A percentile compares a stretch with the other conserved stretches of the same genome.
Evolutionary conservation across 163 green algal species (phyloP).

Genomic region (Scenedesmus sp.): DNA sequence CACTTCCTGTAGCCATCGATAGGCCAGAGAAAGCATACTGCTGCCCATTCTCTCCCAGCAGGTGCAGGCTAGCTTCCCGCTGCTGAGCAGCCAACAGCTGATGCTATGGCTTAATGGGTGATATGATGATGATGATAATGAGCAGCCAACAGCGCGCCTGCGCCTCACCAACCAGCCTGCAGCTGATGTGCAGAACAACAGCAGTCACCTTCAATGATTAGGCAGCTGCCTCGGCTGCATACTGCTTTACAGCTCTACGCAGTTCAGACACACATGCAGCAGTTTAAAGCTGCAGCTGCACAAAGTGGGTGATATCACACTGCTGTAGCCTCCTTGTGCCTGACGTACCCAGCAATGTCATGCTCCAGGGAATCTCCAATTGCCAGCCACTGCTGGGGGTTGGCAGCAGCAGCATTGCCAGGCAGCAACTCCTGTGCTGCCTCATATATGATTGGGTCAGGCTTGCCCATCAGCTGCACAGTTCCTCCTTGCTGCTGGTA

Average conservation of each 20-base stretch:
- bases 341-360: conserved; percentile 78
- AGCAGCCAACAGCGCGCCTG: conserved; percentile 26
- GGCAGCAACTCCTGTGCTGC: conserved; percentile 31
- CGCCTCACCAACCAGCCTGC: neutral
- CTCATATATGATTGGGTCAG: conserved; percentile 80
- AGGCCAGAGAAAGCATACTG: conserved; percentile 75
- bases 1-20: no score
- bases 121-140: no score
- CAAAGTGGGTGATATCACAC: neutral
- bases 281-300: neutral
- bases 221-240: no score
- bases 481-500: conserved; percentile 71
- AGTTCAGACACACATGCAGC: conserved; percentile 16
- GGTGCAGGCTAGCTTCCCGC: no score
- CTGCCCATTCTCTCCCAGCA: no score
- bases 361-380: conserved; percentile 88
- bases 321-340: neutral
- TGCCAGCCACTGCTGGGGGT: conserved; percentile 65
- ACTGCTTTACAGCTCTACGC: no score
- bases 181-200: no score
- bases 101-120: no score
- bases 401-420: neutral
- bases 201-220: no score
- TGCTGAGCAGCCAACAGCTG: neutral
- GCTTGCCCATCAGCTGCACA: conserved; percentile 88